phyloP scores from a whole-genome alignment of 805 yeast genomes.

The Starmera quercuum region DNA sequence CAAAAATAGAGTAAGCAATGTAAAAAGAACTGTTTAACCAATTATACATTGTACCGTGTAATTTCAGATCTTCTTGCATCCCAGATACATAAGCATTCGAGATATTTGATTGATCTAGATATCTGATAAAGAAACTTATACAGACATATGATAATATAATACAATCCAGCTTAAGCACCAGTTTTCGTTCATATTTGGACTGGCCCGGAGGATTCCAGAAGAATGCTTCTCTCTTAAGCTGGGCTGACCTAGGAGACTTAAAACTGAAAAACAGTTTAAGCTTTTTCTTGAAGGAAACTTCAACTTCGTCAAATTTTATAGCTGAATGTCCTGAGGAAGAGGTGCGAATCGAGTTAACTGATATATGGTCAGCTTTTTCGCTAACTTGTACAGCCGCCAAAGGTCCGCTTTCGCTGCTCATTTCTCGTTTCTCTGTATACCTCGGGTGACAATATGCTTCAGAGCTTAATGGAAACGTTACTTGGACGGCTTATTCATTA shows the following conservation, averaged over 20 bases:
- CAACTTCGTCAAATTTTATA: not conserved
- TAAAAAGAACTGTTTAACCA: slow-evolving; percentile 48
- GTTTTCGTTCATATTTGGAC: slow-evolving; percentile 7
- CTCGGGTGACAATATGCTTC: no score
- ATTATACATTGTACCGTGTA: slow-evolving; percentile 58
- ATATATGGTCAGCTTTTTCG: no score
- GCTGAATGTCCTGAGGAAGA: no score
- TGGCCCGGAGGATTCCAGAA: slow-evolving; percentile 14
- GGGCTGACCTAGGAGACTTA: slow-evolving; percentile 10
- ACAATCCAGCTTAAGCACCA: slow-evolving; percentile 12
- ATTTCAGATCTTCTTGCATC: slow-evolving; percentile 46
- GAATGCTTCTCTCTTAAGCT: slow-evolving; percentile 5
- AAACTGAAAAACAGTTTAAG: slow-evolving; percentile 8
- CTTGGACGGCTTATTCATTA: no score
- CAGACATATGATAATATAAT: slow-evolving; percentile 9
- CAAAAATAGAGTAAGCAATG: slow-evolving; percentile 53
- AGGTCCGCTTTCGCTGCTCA: no score
- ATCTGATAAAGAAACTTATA: slow-evolving; percentile 9
- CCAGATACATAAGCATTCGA: slow-evolving; percentile 61
- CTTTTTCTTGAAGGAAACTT: slow-evolving; percentile 6
- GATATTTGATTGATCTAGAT: slow-evolving; percentile 48
- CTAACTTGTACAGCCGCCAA: no score
- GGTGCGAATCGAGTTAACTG: no score
- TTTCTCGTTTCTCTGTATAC: no score
- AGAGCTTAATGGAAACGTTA: no score